Evolutionary conservation across 2,329 filamentous ascomycete genomes (phyloP), one percentile per base, ranked within the genome.

Genomic region (Colletotrichum sp.): DNA sequence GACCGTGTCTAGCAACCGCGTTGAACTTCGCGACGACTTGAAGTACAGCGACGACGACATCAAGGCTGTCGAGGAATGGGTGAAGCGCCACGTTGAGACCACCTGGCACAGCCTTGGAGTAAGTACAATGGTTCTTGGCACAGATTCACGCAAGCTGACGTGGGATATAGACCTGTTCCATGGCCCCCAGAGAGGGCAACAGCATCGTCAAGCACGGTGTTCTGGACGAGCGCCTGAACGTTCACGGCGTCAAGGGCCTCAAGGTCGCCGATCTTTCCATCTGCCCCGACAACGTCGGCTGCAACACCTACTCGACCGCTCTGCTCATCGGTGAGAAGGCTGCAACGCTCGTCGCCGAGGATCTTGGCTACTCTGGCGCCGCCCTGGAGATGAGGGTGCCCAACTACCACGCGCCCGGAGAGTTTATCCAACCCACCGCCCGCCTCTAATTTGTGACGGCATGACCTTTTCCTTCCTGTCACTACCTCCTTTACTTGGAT

Each of bases 181-280:
- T 96, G 93, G 94, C 93, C 0, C 94, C 94, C 6, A 89, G 86
- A 76, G 90, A 95, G 81, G 94, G 95, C 76, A 96, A 95, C 87
- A 93, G 90, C 80, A 95, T 96, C 81, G 94, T 96, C 83, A 95
- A 94, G 86, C 93, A 95, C 80, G 94, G 94, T 76, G 94, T 96
- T 1, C 85, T 96, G 49, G 94, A 96, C 81, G 93, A 95, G 84
- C 91, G 94, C 76, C 89, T 96, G 72, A 95, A 95, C 79, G 94
- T 96, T 5, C 93, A 95, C 82, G 94, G 94, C 68, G 93, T 95
- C 78, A 90, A 95, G 87, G 92, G 93, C 18, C 89, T 96, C 80
- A 95, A 95, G 89, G 94, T 95, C 28, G 93, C 93, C 15, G 94
- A 96, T 83, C 84, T 95, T 60, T 92, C 90, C 67, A 94, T 95